phyloP scores from a whole-genome alignment of 148 eudicot genomes.

The Arbutus unedo region DNA sequence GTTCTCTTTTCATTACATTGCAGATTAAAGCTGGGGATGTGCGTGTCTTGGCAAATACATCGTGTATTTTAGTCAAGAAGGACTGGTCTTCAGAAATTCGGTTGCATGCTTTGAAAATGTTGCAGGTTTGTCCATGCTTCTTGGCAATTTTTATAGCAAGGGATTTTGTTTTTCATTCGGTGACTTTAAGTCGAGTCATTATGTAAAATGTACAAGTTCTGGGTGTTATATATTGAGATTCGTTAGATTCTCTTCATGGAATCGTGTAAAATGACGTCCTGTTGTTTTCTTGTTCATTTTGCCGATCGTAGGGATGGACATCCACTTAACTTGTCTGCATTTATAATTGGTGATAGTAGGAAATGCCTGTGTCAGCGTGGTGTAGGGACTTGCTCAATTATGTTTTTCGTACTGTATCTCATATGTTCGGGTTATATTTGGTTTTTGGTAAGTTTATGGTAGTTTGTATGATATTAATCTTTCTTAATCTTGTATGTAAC shows the following conservation, averaged over 20 bases:
- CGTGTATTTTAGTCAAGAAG: constrained; percentile 77
- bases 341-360: not conserved
- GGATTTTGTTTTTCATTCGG: not conserved
- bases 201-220: not conserved
- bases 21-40: constrained; percentile 91
- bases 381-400: not conserved
- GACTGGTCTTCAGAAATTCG: constrained; percentile 93
- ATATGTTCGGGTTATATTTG: not conserved
- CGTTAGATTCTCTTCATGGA: not conserved
- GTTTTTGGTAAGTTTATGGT: not conserved
- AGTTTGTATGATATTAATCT: too few relatives aligned
- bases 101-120: constrained; percentile 90
- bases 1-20: constrained; percentile 16
- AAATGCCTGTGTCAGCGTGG: not conserved
- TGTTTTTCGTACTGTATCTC: not conserved
- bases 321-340: not conserved
- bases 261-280: not conserved
- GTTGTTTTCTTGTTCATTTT: not conserved
- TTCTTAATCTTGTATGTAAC: too few relatives aligned
- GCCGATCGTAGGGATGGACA: not conserved
- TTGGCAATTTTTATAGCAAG: not conserved
- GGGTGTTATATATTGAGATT: not conserved
- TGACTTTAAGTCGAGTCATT: not conserved
- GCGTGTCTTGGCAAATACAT: constrained; percentile 72
- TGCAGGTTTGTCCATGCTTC: constrained; percentile 54